Conservation (phyloP, 495 filamentous ascomycete genomes). For the Rusavskia elegans region DNA sequence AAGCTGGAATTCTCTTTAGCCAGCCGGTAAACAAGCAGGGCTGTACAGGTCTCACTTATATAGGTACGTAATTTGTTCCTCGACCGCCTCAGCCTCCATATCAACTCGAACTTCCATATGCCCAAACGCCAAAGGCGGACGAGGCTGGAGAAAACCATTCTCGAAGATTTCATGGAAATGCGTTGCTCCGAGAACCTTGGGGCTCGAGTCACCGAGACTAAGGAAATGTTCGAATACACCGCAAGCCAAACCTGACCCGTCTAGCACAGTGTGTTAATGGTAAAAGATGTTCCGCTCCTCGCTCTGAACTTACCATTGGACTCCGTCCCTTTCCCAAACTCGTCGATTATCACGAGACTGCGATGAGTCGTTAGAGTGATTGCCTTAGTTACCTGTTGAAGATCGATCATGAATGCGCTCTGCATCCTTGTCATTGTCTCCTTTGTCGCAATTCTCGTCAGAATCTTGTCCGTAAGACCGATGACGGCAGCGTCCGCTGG, state of each 20-base stretch:
- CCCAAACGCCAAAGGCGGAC: slow-evolving; percentile 49
- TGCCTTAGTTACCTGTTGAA: slow-evolving; percentile 73
- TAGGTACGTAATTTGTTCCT: slow-evolving; percentile 75
- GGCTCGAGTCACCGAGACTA: slow-evolving; percentile 37
- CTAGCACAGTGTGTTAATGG: slow-evolving; percentile 18
- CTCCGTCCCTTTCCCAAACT: slow-evolving; percentile 93
- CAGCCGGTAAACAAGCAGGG: too few relatives aligned
- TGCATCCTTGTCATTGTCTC: slow-evolving; percentile 77
- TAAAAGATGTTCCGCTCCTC: background rate
- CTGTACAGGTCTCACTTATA: slow-evolving; percentile 40
- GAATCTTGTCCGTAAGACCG: slow-evolving; percentile 82
- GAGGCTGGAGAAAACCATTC: slow-evolving; percentile 41
- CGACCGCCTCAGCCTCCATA: slow-evolving; percentile 35
- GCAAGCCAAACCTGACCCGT: slow-evolving; percentile 75
- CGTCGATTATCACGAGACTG: slow-evolving; percentile 76
- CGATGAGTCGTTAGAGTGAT: slow-evolving; percentile 61
- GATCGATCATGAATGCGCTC: slow-evolving; percentile 85
- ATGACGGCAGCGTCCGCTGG: slow-evolving; percentile 66
- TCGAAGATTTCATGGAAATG: slow-evolving; percentile 95
- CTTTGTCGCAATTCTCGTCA: slow-evolving; percentile 73
- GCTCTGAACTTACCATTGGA: slow-evolving; percentile 29
- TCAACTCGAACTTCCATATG: slow-evolving; percentile 82
- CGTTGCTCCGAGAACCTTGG: slow-evolving; percentile 76
- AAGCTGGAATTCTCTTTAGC: slow-evolving; percentile 16
- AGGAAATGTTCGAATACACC: slow-evolving; percentile 70